These are phyloP conservation scores for Cordyceps cateniannulata DNA, from an alignment of 2,329 filamentous ascomycete genomes.

Conservation along the genomic window DNA sequence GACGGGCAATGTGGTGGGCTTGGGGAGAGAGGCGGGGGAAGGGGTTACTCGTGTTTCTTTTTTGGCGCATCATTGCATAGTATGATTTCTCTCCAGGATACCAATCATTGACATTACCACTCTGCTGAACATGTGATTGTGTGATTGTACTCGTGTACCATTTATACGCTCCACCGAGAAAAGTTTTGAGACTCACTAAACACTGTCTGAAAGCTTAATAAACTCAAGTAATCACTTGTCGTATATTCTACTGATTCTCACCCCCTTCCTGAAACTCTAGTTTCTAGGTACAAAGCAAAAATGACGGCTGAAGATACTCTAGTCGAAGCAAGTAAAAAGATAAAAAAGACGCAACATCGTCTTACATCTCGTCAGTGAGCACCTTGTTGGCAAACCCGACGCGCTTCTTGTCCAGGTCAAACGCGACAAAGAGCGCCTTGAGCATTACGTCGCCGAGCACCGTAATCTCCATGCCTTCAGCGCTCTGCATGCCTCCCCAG, in stretches of 20 bases:
- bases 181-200: background rate
- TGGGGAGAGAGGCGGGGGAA: background rate
- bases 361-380: slow-evolving; percentile 20
- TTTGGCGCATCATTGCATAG: slow-evolving; percentile 7
- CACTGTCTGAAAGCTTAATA: background rate
- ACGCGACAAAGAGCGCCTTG: slow-evolving; percentile 70
- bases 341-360: too few species aligned
- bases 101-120: slow-evolving; percentile 3
- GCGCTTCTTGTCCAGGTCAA: slow-evolving; percentile 44
- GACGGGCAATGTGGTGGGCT: background rate
- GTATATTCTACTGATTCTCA: background rate
- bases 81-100: slow-evolving; percentile 11
- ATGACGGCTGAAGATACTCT: slow-evolving; percentile 1
- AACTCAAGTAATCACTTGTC: background rate
- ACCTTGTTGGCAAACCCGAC: slow-evolving; percentile 40
- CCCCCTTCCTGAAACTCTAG: background rate
- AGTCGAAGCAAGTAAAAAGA: background rate
- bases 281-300: slow-evolving; percentile 5
- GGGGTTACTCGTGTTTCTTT: background rate
- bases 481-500: slow-evolving; percentile 69
- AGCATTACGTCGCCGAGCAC: slow-evolving; percentile 77
- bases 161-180: too few species aligned
- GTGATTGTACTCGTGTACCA: too few species aligned
- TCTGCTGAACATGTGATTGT: background rate
- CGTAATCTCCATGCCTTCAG: slow-evolving; percentile 39